Base-by-base conservation (phyloP, 148 eudicot genomes). In the Fagopyrum homotropicum region DNA sequence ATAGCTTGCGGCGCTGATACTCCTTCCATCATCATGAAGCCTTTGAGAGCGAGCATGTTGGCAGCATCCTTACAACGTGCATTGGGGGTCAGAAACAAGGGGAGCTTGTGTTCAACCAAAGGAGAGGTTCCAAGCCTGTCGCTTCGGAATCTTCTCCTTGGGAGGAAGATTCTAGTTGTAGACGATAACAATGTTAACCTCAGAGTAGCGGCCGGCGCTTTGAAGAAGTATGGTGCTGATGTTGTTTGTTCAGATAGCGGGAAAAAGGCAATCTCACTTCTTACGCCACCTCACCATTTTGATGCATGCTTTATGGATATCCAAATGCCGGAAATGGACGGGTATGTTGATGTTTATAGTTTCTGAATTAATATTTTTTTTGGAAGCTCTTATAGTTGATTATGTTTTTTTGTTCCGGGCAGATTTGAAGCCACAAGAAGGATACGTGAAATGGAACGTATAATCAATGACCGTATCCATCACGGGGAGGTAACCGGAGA, bases 301-400 rank as follows among this genome's bases (percentile, higher is more conserved):
- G 93, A 92, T 75, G 97, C 98, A 40, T 92, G 97, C 78, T 92
- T 95, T 83, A 95, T 95, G 99, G 99, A 95, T 80, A 92, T 95
- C 75, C 99, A 95, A 81, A 95, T 95, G 99, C 99, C 99, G 4
- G 98, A 95, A 80, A 89, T 95, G 90, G 98, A 92, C 70, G 99
- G 99, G 98, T 92, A 90, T 77, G 93, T 77, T 16, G 17, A 46
- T 8, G 35, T 68, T 55, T 29, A 22, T 26, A 50, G n/a, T 57
- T 45, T 56, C 26, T 75, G 43, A 6, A 50, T 72, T 43, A 72
- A 30, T 8, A 48, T 48, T 40, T 30, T 55, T 50, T 48, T 55
- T 79, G 44, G 7, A 15, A 35, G 51, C 72, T 8, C 14, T 59
- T 60, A 11, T 7, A n/a, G 66, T 60, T 60, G 66, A 19, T 60